Percentiles rank a stretch among this genome's conserved stretches.
Conservation (phyloP, 2,329 filamentous ascomycete species). For the Cladorrhinum sp. region DNA sequence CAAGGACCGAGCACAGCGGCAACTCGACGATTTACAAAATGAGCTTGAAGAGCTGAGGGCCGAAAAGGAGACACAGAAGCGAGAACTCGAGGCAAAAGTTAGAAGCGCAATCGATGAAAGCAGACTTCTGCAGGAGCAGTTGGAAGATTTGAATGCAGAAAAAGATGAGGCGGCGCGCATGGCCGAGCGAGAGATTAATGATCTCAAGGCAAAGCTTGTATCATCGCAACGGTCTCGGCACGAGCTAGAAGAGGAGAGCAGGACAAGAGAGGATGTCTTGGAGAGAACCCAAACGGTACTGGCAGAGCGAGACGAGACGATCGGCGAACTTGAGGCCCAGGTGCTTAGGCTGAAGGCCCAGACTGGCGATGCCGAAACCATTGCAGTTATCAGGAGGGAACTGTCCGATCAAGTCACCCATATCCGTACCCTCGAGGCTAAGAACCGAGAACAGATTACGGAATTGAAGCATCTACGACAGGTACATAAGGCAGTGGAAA, state of each 20-base stretch:
- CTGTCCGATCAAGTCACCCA: slow-evolving; percentile 90
- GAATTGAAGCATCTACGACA: slow-evolving; percentile 83
- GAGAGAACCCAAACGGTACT: slow-evolving; percentile 65
- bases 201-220: slow-evolving; percentile 52
- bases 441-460: slow-evolving; percentile 72
- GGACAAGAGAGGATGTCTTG: slow-evolving; percentile 53
- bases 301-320: slow-evolving; percentile 64
- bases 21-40: slow-evolving; percentile 47
- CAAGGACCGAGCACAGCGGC: slow-evolving; percentile 46
- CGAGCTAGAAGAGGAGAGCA: slow-evolving; percentile 58
- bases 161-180: slow-evolving; percentile 69
- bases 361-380: slow-evolving; percentile 79
- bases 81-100: slow-evolving; percentile 64
- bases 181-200: slow-evolving; percentile 52
- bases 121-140: slow-evolving; percentile 72
- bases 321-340: slow-evolving; percentile 76
- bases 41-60: slow-evolving; percentile 55
- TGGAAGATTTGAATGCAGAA: slow-evolving; percentile 64
- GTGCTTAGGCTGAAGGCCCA: slow-evolving; percentile 81
- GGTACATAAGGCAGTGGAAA: slow-evolving; percentile 79
- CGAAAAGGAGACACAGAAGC: slow-evolving; percentile 52
- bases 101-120: slow-evolving; percentile 71
- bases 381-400: slow-evolving; percentile 82
- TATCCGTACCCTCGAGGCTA: slow-evolving; percentile 77
- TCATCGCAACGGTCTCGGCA: slow-evolving; percentile 48